phyloP scores from a whole-genome alignment of 495 filamentous ascomycete species.

The Talaromyces nanjingensis region DNA sequence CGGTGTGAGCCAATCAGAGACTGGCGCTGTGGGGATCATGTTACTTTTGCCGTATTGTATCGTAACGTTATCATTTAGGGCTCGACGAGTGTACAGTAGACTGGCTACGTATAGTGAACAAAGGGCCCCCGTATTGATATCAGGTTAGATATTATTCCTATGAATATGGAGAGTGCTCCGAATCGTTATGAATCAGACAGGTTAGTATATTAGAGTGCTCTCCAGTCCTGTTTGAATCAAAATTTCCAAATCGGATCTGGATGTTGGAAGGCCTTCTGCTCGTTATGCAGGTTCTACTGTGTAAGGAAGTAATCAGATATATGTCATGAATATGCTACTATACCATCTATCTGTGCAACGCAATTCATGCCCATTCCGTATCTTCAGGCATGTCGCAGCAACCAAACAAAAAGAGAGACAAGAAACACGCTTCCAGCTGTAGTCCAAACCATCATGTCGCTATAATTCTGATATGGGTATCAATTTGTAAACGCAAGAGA shows the following conservation, averaged over 20 bases:
- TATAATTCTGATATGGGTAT: constrained; percentile 10
- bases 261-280: too few relatives aligned
- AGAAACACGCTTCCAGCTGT: not conserved
- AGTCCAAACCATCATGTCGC: constrained; percentile 11
- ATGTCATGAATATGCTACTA: constrained; percentile 6
- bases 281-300: too few relatives aligned
- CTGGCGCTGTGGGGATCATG: not conserved
- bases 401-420: constrained; percentile 7
- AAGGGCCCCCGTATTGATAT: not conserved
- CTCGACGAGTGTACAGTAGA: not conserved
- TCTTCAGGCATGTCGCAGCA: not conserved
- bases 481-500: constrained; percentile 8
- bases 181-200: too few relatives aligned
- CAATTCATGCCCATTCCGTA: not conserved
- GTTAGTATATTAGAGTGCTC: too few relatives aligned
- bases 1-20: not conserved
- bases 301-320: not conserved
- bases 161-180: too few relatives aligned
- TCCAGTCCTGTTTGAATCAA: too few relatives aligned
- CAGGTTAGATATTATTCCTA: too few relatives aligned
- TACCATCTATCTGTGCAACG: constrained; percentile 3
- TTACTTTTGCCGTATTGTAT: not conserved
- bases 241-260: too few relatives aligned
- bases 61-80: not conserved
- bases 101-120: not conserved